Evolutionary conservation across 1,139 yeast species (phyloP).

Genomic region (Yamadazyma pseudoaaseri): DNA sequence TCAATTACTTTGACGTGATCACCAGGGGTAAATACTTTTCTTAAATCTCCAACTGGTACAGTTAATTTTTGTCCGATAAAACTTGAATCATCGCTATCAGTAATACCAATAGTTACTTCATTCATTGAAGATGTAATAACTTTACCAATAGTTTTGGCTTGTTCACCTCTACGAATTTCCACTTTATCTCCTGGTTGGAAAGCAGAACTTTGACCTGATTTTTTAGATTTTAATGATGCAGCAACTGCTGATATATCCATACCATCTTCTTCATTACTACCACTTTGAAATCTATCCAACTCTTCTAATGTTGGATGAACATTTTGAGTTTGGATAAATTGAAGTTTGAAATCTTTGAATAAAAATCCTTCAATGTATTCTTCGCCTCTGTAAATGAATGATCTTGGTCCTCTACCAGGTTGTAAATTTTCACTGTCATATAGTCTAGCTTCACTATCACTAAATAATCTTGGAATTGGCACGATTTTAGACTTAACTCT

Average conservation of each 20-base stretch:
- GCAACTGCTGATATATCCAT: conserved; percentile 85
- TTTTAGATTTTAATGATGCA: conserved; percentile 69
- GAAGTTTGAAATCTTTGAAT: conserved; percentile 81
- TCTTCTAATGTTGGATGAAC: conserved; percentile 90
- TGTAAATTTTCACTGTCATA: conserved; percentile 60
- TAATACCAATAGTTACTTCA: conserved; percentile 59
- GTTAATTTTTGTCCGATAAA: conserved; percentile 50
- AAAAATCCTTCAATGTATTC: conserved; percentile 89
- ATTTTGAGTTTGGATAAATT: conserved; percentile 75
- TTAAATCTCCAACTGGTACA: conserved; percentile 75
- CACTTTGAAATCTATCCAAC: conserved; percentile 75
- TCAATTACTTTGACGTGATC: conserved; percentile 93
- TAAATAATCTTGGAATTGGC: conserved; percentile 84
- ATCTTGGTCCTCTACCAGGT: conserved; percentile 71
- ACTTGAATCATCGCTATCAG: conserved; percentile 51
- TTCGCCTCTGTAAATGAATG: conserved; percentile 77
- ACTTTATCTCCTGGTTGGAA: conserved; percentile 96
- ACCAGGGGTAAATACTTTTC: conserved; percentile 87
- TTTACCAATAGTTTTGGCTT: conserved; percentile 81
- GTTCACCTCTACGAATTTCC: conserved; percentile 90
- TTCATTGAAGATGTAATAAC: conserved; percentile 67
- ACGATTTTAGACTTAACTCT: conserved; percentile 55
- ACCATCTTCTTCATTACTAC: conserved; percentile 67
- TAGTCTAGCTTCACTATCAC: conserved; percentile 63
- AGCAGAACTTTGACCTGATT: conserved; percentile 28